These are phyloP conservation scores for Veloporphyrellus conicus DNA, from an alignment of 1,284 basidiomycete genomes.

Conservation along the genomic window DNA sequence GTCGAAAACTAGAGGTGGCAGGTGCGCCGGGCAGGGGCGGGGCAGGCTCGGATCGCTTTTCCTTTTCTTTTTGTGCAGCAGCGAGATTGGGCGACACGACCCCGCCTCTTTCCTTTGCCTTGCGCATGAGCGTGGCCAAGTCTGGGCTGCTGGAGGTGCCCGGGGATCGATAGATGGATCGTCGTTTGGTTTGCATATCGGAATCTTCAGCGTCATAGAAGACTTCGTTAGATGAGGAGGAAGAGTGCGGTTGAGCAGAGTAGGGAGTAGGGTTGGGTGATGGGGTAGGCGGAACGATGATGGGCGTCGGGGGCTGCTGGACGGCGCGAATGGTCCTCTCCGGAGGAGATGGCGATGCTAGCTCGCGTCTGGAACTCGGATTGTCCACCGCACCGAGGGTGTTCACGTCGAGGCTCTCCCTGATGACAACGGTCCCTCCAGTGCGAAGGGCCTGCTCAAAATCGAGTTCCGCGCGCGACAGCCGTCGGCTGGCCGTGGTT, in stretches of 20 bases:
- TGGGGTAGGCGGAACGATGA: constrained; percentile 58
- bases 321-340: constrained; percentile 35
- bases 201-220: constrained; percentile 62
- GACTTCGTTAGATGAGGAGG: constrained; percentile 49
- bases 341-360: constrained; percentile 18
- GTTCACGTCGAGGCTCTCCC: constrained; percentile 65
- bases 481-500: constrained; percentile 40
- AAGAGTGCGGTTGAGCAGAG: constrained; percentile 35
- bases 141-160: constrained; percentile 88
- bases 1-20: constrained; percentile 7
- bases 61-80: constrained; percentile 37
- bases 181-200: constrained; percentile 66
- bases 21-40: constrained; percentile 43
- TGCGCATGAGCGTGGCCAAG: constrained; percentile 75
- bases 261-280: constrained; percentile 22
- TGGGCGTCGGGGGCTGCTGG: constrained; percentile 45
- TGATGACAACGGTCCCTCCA: constrained; percentile 62
- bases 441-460: constrained; percentile 70
- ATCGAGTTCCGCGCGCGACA: constrained; percentile 69
- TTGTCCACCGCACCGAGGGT: constrained; percentile 50
- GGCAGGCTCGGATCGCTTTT: constrained; percentile 40
- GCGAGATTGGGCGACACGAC: constrained; percentile 34
- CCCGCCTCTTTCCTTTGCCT: constrained; percentile 66
- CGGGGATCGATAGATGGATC: constrained; percentile 81
- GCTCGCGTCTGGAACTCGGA: constrained; percentile 12